These are phyloP conservation scores for Bretschneidera sinensis DNA, from an alignment of 345 rosid species.

Conservation along the genomic window DNA sequence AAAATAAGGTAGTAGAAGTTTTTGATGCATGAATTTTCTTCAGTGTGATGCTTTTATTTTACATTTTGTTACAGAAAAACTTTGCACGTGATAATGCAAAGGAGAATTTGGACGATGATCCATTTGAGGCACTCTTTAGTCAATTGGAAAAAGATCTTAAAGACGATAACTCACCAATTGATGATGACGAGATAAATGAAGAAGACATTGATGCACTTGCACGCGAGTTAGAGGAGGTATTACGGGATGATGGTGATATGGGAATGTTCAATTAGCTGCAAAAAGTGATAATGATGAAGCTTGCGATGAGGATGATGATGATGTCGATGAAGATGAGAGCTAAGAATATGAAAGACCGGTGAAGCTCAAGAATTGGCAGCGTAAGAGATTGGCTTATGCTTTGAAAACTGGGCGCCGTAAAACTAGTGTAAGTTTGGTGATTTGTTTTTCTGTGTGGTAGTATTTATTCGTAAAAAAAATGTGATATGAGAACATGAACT, in stretches of 20 bases:
- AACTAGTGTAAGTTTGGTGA: conserved; percentile 52
- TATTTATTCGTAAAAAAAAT: not conserved
- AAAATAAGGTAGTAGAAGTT: too few species aligned
- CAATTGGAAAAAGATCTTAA: conserved; percentile 73
- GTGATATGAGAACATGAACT: not conserved
- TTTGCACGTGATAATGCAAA: conserved; percentile 14
- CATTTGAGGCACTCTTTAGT: conserved; percentile 69
- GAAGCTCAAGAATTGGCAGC: conserved; percentile 83
- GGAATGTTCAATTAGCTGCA: conserved; percentile 24
- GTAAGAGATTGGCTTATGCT: conserved; percentile 72
- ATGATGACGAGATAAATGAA: conserved; percentile 62
- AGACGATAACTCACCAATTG: conserved; percentile 28
- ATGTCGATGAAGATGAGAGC: conserved; percentile 26
- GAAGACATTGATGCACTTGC: conserved; percentile 69
- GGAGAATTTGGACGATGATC: conserved; percentile 57
- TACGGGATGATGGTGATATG: conserved; percentile 40
- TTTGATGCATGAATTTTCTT: not conserved
- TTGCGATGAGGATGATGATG: conserved; percentile 4
- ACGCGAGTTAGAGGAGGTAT: conserved; percentile 47
- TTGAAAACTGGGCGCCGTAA: conserved; percentile 76
- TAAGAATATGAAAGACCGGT: conserved; percentile 45
- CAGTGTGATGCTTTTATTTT: not conserved
- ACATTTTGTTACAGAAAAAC: conserved; percentile 22
- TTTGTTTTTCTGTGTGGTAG: not conserved
- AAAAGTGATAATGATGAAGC: conserved; percentile 26